Percentiles rank a stretch among this genome's conserved stretches.
Evolutionary conservation across 1,284 basidiomycete species (phyloP).

Genomic region (Marasmius fiardii): DNA sequence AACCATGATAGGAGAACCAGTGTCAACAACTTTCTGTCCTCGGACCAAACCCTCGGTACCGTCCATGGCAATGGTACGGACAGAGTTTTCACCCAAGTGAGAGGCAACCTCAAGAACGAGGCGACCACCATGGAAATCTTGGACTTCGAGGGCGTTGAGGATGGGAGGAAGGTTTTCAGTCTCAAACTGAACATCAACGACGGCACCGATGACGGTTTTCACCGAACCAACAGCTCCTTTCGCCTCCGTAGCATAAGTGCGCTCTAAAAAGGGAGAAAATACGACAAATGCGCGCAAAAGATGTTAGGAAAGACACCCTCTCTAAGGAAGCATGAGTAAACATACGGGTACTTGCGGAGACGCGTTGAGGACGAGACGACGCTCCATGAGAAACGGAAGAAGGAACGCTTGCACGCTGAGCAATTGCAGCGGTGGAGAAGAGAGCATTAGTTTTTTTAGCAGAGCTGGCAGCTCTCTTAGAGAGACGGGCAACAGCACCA

Average conservation of each 20-base stretch:
- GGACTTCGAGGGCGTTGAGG: slow-evolving; percentile 97
- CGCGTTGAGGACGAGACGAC: slow-evolving; percentile 39
- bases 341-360: slow-evolving; percentile 41
- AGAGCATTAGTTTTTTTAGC: slow-evolving; percentile 72
- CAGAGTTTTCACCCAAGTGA: slow-evolving; percentile 98
- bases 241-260: slow-evolving; percentile 90
- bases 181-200: slow-evolving; percentile 98
- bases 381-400: slow-evolving; percentile 20
- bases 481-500: slow-evolving; percentile 75
- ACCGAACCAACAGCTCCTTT: slow-evolving; percentile 71
- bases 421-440: slow-evolving; percentile 67
- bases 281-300: neutral
- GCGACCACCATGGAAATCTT: slow-evolving; percentile 88
- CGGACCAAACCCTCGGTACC: slow-evolving; percentile 99
- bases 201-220: slow-evolving; percentile 97
- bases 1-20: slow-evolving; percentile 93
- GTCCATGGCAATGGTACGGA: slow-evolving; percentile 97
- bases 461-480: slow-evolving; percentile 73
- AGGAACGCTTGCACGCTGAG: slow-evolving; percentile 35
- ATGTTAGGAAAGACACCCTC: slow-evolving; percentile 14
- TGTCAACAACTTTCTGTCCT: slow-evolving; percentile 96
- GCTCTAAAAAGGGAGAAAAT: slow-evolving; percentile 46
- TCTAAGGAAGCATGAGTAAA: slow-evolving; percentile 19
- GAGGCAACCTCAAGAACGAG: slow-evolving; percentile 96
- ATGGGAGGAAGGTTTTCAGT: slow-evolving; percentile 91